phyloP scores from a whole-genome alignment of 345 rosid genomes.

The Nasturtium officinale region DNA sequence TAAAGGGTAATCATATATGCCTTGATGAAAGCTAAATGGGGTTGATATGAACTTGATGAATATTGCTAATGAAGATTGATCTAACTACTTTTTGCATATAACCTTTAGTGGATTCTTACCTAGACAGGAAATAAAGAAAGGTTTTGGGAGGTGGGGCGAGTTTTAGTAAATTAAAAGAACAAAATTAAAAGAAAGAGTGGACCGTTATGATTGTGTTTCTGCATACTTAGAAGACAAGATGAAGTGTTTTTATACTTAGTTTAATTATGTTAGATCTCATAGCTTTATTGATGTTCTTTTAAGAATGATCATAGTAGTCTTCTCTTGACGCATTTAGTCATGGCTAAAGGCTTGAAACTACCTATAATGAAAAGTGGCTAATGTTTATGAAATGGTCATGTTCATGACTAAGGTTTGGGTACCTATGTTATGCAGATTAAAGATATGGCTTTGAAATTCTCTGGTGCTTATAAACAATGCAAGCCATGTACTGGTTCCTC shows the following conservation, averaged over 20 bases:
- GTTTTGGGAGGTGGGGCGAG: conserved; percentile 21
- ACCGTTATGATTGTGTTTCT: conserved; percentile 30
- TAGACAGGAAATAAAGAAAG: conserved; percentile 25
- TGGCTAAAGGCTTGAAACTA: background rate
- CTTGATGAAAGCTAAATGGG: background rate
- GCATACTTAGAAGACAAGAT: conserved; percentile 29
- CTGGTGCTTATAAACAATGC: conserved; percentile 83
- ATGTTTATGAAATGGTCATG: background rate
- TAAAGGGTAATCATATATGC: background rate
- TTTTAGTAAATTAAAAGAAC: conserved; percentile 26
- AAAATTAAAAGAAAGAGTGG: conserved; percentile 11
- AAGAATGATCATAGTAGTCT: conserved; percentile 17
- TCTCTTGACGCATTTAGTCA: conserved; percentile 14
- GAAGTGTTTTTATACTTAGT: conserved; percentile 5
- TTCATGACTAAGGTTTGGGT: conserved; percentile 12
- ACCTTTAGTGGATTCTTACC: conserved; percentile 43
- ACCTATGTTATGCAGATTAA: conserved; percentile 63
- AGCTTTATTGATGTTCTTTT: conserved; percentile 27
- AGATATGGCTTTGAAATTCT: conserved; percentile 87
- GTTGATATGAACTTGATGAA: conserved; percentile 26
- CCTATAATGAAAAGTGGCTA: background rate
- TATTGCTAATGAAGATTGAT: conserved; percentile 37
- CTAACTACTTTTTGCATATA: conserved; percentile 7
- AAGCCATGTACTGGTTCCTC: conserved; percentile 83
- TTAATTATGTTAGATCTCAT: conserved; percentile 29